A percentile compares a stretch with the other conserved stretches of the same genome.
Evolutionary conservation across 2,329 filamentous ascomycete species (phyloP).

Genomic region (Fusarium napiforme): DNA sequence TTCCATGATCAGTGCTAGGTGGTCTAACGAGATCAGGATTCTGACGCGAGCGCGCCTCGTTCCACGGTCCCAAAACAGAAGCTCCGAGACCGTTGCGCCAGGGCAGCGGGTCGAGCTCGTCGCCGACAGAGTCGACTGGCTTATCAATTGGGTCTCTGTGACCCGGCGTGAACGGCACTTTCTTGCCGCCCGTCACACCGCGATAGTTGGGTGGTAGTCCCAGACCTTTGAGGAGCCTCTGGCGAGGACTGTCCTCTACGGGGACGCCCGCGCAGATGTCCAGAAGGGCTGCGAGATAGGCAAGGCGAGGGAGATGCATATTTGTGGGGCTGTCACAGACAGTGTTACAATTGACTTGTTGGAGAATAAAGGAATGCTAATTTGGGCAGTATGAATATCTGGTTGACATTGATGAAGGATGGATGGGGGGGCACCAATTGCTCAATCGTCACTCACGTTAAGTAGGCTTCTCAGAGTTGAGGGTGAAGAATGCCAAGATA

Average conservation of each 20-base stretch:
- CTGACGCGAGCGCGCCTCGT: conserved; percentile 73
- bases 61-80: conserved; percentile 76
- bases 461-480: conserved; percentile 2
- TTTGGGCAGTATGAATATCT: background rate
- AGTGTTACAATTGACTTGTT: background rate
- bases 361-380: background rate
- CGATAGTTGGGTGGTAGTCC: conserved; percentile 57
- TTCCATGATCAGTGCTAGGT: conserved; percentile 78
- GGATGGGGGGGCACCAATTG: background rate
- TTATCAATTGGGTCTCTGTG: conserved; percentile 70
- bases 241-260: conserved; percentile 62
- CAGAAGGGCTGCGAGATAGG: conserved; percentile 26
- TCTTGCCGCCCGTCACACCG: conserved; percentile 46
- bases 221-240: conserved; percentile 63
- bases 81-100: conserved; percentile 72
- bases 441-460: conserved; percentile 8
- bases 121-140: conserved; percentile 69
- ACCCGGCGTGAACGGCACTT: conserved; percentile 68
- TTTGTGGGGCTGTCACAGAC: background rate
- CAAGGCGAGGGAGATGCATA: conserved; percentile 30
- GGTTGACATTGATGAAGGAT: background rate
- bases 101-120: conserved; percentile 72
- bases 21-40: conserved; percentile 78
- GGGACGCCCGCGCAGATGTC: conserved; percentile 34
- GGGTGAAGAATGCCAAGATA: conserved; percentile 4